Conservation (phyloP, 2,329 filamentous ascomycete species). For the Sporothrix brasiliensis region DNA sequence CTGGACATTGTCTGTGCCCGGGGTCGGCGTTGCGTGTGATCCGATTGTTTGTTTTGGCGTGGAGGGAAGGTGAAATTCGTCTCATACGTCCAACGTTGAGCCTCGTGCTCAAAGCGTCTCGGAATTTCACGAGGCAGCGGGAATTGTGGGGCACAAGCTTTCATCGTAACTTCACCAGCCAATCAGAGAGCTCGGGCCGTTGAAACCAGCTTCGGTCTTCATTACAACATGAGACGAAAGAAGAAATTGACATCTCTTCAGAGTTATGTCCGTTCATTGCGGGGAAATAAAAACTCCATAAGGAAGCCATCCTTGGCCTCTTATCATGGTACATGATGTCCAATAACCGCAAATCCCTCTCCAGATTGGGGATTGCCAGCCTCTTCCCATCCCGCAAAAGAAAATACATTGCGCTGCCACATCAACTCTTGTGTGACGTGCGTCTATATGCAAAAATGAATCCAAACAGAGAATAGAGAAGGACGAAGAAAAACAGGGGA, state of each 20-base stretch:
- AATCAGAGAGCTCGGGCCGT: slow-evolving; percentile 13
- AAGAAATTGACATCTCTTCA: background rate
- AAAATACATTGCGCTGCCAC: slow-evolving; percentile 4
- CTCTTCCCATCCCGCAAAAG: background rate
- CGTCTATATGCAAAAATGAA: slow-evolving; percentile 16
- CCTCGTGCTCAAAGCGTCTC: slow-evolving; percentile 3
- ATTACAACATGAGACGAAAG: background rate
- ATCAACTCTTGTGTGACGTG: slow-evolving; percentile 17
- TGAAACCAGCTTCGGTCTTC: background rate
- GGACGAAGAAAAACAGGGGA: background rate
- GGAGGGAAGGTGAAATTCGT: too few relatives aligned
- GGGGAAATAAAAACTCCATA: background rate
- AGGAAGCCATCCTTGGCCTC: slow-evolving; percentile 6
- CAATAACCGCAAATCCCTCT: background rate
- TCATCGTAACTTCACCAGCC: background rate
- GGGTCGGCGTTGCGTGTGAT: background rate
- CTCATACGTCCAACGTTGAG: too few relatives aligned
- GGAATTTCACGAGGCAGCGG: background rate
- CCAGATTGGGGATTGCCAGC: background rate
- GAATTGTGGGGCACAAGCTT: background rate
- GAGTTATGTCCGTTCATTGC: background rate
- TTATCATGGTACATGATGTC: background rate
- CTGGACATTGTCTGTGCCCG: slow-evolving; percentile 40
- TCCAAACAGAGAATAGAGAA: background rate
- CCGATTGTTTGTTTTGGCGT: background rate